A percentile compares a stretch with the other conserved stretches of the same genome.
Conservation (phyloP, 1,284 basidiomycete species). For the Rhodotorula sp. region DNA sequence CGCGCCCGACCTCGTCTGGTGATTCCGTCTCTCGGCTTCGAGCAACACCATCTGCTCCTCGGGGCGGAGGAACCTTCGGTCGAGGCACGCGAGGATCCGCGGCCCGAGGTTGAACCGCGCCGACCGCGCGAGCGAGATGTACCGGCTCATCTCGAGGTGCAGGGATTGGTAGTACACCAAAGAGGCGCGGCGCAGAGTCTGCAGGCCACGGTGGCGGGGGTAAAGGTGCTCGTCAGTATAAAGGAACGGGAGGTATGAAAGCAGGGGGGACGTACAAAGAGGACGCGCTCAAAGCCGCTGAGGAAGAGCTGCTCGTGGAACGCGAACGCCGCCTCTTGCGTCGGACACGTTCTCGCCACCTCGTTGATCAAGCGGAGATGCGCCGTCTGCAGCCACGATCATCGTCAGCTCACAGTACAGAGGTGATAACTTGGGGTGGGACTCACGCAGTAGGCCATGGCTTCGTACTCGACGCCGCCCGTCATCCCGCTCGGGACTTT, state of each 20-base stretch:
- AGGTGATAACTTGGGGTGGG: no score
- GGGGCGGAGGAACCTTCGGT: constrained; percentile 12
- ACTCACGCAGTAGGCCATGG: constrained; percentile 87
- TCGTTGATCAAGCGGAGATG: constrained; percentile 81
- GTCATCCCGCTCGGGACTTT: constrained; percentile 96
- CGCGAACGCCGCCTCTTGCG: constrained; percentile 64
- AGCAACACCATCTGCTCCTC: constrained; percentile 29
- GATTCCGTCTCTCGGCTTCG: constrained; percentile 12
- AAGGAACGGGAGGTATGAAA: background rate
- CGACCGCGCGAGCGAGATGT: constrained; percentile 61
- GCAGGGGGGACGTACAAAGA: constrained; percentile 51
- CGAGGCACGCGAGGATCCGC: constrained; percentile 30
- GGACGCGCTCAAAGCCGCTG: constrained; percentile 78
- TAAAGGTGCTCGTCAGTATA: background rate
- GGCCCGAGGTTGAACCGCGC: constrained; percentile 38
- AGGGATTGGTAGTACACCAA: constrained; percentile 86
- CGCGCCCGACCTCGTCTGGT: constrained; percentile 15
- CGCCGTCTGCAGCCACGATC: constrained; percentile 59
- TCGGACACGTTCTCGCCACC: constrained; percentile 64
- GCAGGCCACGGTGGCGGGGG: background rate
- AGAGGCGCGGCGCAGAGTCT: constrained; percentile 91
- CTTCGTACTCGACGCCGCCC: constrained; percentile 96
- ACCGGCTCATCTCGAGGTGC: constrained; percentile 84
- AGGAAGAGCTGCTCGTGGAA: constrained; percentile 81
- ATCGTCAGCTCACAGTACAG: background rate